Base-by-base conservation (phyloP, 2,329 filamentous ascomycete genomes). In the Didymella glomerata region DNA sequence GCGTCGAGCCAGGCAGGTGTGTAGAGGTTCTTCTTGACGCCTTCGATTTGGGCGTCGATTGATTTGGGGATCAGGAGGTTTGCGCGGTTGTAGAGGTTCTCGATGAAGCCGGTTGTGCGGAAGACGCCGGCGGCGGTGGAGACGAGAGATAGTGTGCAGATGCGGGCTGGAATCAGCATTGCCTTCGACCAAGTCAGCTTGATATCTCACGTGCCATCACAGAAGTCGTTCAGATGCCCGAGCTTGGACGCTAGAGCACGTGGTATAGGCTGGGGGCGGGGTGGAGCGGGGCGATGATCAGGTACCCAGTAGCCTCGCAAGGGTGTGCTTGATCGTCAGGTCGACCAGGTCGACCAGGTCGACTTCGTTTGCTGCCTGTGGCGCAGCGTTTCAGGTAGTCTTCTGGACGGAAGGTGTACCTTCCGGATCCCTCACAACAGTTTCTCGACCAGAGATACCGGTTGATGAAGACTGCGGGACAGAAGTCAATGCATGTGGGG, bases 11-110 rank as follows among this genome's bases (percentile, higher is more conserved):
- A 96, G 14, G 79, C 77, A 2, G 81, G 71, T 0, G 85, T 82
- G 75, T 94, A 96, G 52, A 94, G 81, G 63, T 87, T 86, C 13
- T 77, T 77, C 45, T 90, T 88, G 2, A 89, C 84, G 70, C 87
- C 86, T 16, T 80, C 79, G 42, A 96, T 82, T 68, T 87, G 85
- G 20, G 81, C 81, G 75, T 93, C 90, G 34, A 90, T 79, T 11
- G 86, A 81, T 74, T 91, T 92, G 30, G 92, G 92, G 13, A 92
- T 78, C 70, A 86, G 82, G 54, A 86, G 78, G 65, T 83, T 83
- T 65, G 84, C 81, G 38, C 84, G 80, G 66, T 84, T 81, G 48
- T 81, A 78, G 50, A 94, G 76, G 71, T 93, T 90, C 69, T 90
- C 69, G 16, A 78, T 48, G 41, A 86, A 87, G 77, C 87, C 73